Base-by-base conservation (phyloP, 805 yeast genomes). In the Candida argentea region DNA sequence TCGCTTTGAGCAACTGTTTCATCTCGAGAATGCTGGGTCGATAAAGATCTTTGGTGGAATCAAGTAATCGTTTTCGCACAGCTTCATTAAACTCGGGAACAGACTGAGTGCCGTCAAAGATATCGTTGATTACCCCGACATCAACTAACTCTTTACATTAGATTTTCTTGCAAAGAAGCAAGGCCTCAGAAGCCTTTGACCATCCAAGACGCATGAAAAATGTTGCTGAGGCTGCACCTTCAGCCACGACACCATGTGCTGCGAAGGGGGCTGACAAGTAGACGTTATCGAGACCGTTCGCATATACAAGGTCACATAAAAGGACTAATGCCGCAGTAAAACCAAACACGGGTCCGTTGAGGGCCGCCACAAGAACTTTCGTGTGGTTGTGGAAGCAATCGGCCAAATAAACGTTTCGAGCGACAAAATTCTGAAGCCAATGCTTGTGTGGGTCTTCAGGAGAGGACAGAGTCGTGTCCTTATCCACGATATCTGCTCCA, bases 271-370 rank as follows among this genome's bases (percentile, higher is more conserved):
- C 67, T 43, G 76, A 67, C 36, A 84, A 45, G 44, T 55, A 74
- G 34, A 74, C 69, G 27, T 70, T 66, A 20, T 65, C 58, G 25
- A 65, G 69, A 41, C 76, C 72, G 38, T 65, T 69, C 8, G 78
- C 76, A 46, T 82, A 84, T 6, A 85, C 64, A 33, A 85, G 62
- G 53, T 85, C 95, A 52, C 81, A 73, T 29, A 80, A 55, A n/a
- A 78, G 70, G 7, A 83, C 76, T 28, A 85, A 50, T 0, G 86
- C 85, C 2, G 87, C 73, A 18, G 76, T 61, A 33, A 85, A 64
- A 0, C 95, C 95, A 33, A 85, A 68, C 4, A 75, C 93, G 0
- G 95, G 94, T 1, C 95, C 95, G 47, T 85, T 85, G 32, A 85
- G 61, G 3, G 85, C 87, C 24, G 73, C 71, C 15, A 75, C 75